These are phyloP conservation scores for Macrocybe gigantea DNA, from an alignment of 768 basidiomycete species.

Conservation along the genomic window DNA sequence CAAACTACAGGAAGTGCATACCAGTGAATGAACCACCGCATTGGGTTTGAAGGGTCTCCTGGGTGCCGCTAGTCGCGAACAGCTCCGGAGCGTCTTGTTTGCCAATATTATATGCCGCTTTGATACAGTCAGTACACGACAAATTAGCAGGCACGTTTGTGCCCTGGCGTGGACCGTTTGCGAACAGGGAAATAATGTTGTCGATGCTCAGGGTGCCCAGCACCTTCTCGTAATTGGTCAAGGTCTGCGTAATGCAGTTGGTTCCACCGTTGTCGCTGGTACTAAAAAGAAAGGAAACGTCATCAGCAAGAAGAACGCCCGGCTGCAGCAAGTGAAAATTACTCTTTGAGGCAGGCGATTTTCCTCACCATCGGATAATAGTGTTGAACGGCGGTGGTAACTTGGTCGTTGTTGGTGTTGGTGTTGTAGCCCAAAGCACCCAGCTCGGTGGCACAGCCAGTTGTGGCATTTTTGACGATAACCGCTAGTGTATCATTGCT, in stretches of 20 bases:
- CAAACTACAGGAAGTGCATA: conserved; percentile 19
- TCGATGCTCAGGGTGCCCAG: conserved; percentile 30
- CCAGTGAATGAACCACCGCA: conserved; percentile 52
- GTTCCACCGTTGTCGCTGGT: conserved; percentile 23
- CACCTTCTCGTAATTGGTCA: conserved; percentile 43
- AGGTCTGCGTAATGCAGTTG: conserved; percentile 51
- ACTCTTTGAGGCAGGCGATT: conserved; percentile 63
- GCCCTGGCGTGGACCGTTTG: conserved; percentile 6
- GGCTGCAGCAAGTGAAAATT: conserved; percentile 17
- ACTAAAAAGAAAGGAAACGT: too few species aligned
- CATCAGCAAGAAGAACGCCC: not conserved
- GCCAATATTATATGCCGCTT: conserved; percentile 43
- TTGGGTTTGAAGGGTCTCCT: conserved; percentile 21
- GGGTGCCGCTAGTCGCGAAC: conserved; percentile 13
- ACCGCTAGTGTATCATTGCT: conserved; percentile 52
- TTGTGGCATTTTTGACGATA: conserved; percentile 47
- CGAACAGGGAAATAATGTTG: conserved; percentile 18
- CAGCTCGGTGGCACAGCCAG: conserved; percentile 38
- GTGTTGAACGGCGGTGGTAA: conserved; percentile 38
- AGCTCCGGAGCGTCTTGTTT: conserved; percentile 28
- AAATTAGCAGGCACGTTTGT: conserved; percentile 27
- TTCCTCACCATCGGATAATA: conserved; percentile 54
- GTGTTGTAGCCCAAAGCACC: conserved; percentile 19
- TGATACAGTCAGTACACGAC: conserved; percentile 48
- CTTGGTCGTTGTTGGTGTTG: conserved; percentile 8